A percentile compares a stretch with the other conserved stretches of the same genome.
Evolutionary conservation across 2,329 filamentous ascomycete genomes (phyloP).

Genomic region (Aspergillus jensenii): DNA sequence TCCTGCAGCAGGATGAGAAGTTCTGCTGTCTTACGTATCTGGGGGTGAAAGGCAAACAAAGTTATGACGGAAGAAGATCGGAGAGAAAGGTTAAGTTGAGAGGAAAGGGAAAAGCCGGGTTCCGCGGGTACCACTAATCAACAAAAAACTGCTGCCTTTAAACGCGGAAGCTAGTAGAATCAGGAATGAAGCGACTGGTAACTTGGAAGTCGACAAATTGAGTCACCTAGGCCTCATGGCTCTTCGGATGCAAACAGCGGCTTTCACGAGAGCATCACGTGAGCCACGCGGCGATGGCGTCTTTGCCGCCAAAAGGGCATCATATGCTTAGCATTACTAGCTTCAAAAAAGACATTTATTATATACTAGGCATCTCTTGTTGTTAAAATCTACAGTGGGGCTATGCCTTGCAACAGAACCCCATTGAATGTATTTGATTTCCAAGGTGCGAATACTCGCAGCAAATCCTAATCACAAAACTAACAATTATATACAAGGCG

Average conservation of each 20-base stretch:
- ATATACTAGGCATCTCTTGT: too few relatives aligned
- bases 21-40: background rate
- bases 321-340: background rate
- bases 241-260: conserved; percentile 25
- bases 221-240: background rate
- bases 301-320: background rate
- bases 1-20: conserved; percentile 11
- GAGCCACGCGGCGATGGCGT: conserved; percentile 6
- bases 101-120: background rate
- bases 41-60: background rate
- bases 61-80: background rate
- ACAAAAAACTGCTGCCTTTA: background rate
- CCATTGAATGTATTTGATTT: conserved; percentile 7
- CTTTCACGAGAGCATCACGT: conserved; percentile 11
- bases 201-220: background rate
- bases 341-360: background rate
- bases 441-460: conserved; percentile 12
- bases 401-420: background rate
- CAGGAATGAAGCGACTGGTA: background rate
- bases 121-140: background rate
- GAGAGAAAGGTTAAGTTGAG: background rate
- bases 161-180: background rate
- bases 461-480: conserved; percentile 7
- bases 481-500: conserved; percentile 21
- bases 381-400: too few relatives aligned